Evolutionary conservation across 2,329 filamentous ascomycete genomes (phyloP), one percentile per base, ranked within the genome.

Genomic region (Fusarium sp.): DNA sequence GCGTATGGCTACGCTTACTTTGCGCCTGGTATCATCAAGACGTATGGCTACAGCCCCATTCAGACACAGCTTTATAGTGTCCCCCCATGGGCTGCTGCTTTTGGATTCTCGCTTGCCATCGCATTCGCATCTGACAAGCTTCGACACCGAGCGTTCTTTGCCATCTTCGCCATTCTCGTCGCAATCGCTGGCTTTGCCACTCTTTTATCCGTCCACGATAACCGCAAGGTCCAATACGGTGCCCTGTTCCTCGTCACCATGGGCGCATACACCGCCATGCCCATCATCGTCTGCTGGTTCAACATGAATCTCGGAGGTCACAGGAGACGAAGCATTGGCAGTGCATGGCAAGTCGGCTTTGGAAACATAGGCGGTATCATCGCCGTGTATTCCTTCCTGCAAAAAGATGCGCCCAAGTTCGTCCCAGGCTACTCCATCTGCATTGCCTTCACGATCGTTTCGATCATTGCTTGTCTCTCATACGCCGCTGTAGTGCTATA

Each of bases 221-320:
- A 93, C 76, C 82, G 80, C 1, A 66, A 84, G 14, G 79, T 92
- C 9, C 86, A 96, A 76, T 97, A 97, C 73, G 91, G 83, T 0
- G 92, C 91, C 0, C 84, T 97, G 0, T 97, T 96, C 82, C 82
- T 97, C 31, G 88, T 96, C 48, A 90, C 92, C 3, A 89, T 89
- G 80, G 93, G 93, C 48, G 86, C 87, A 0, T 97, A 96, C 79
- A 89, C 88, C 2, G 92, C 94, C n/a, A 94, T 97, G 91, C 94
- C 95, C 0, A 89, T 97, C 29, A 88, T 94, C 41, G 87, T 94
- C 10, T 94, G 91, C 76, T 94, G 91, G 91, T 94, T 91, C 77
- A 90, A 90, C 71, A 93, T 93, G 87, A 94, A 94, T 71, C 81
- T 93, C 2, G 88, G 88, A 4, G 91, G 91, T 0, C 91, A 94